Conservation (phyloP, 768 basidiomycete genomes). For the Trametes coccinea region DNA sequence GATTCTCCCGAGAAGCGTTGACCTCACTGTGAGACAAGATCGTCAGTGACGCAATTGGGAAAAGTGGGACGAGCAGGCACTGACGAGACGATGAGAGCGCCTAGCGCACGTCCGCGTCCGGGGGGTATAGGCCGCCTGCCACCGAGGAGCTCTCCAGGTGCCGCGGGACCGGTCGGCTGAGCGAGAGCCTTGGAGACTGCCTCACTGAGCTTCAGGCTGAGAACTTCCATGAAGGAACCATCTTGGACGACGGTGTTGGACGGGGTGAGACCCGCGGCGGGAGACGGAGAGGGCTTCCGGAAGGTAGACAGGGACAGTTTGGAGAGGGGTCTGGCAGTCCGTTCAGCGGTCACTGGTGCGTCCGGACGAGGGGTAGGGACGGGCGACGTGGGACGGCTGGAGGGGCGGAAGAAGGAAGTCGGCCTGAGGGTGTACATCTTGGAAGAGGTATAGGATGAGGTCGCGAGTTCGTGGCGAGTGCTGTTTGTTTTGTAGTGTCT, state of each 20-base stretch:
- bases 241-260: slow-evolving; percentile 59
- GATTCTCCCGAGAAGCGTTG: slow-evolving; percentile 60
- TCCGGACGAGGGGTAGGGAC: slow-evolving; percentile 45
- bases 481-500: slow-evolving; percentile 13
- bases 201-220: slow-evolving; percentile 77
- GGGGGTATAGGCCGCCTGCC: slow-evolving; percentile 74
- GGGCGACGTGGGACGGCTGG: slow-evolving; percentile 65
- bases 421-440: slow-evolving; percentile 65
- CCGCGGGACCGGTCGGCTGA: slow-evolving; percentile 58
- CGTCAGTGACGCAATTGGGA: slow-evolving; percentile 11
- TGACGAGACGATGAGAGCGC: slow-evolving; percentile 69
- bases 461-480: slow-evolving; percentile 23
- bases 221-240: slow-evolving; percentile 76
- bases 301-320: slow-evolving; percentile 62
- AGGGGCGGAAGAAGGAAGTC: slow-evolving; percentile 64
- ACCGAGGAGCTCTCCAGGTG: slow-evolving; percentile 51
- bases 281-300: slow-evolving; percentile 54
- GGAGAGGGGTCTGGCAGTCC: slow-evolving; percentile 50
- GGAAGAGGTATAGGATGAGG: slow-evolving; percentile 23
- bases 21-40: slow-evolving; percentile 55
- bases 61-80: slow-evolving; percentile 35
- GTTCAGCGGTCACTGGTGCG: slow-evolving; percentile 42
- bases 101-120: slow-evolving; percentile 69
- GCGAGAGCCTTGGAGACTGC: slow-evolving; percentile 75
- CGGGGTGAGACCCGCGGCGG: slow-evolving; percentile 36